phyloP scores from a whole-genome alignment of 257 asterid genomes.

The Echium plantagineum region DNA sequence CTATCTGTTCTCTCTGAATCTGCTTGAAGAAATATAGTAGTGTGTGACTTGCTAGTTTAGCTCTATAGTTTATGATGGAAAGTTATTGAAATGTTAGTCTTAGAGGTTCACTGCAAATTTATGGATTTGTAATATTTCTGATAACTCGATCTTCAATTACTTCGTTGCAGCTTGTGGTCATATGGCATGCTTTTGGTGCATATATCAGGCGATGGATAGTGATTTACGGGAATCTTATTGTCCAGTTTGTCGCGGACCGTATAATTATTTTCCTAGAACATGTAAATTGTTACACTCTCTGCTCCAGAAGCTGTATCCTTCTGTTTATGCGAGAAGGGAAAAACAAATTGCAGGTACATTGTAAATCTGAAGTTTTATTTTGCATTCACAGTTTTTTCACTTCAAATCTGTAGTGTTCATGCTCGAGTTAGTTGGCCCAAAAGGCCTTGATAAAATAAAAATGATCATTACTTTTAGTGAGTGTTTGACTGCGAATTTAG shows the following conservation, averaged over 20 bases:
- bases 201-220: constrained; percentile 33
- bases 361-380: background rate
- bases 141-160: background rate
- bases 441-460: no score
- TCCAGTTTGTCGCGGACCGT: constrained; percentile 47
- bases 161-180: constrained; percentile 53
- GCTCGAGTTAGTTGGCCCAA: no score
- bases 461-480: no score
- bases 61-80: background rate
- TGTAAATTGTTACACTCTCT: constrained; percentile 43
- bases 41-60: background rate
- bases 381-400: background rate
- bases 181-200: constrained; percentile 66
- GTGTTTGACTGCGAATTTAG: no score
- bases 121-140: background rate
- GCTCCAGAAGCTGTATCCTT: constrained; percentile 42
- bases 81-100: background rate
- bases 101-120: background rate
- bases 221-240: constrained; percentile 20
- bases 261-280: constrained; percentile 45
- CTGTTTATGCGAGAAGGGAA: constrained; percentile 36
- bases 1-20: no score
- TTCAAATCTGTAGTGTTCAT: background rate
- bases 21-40: no score
- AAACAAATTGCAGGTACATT: constrained; percentile 42